Evolutionary conservation across 768 basidiomycete genomes (phyloP).

Genomic region (Lentinula sp.): DNA sequence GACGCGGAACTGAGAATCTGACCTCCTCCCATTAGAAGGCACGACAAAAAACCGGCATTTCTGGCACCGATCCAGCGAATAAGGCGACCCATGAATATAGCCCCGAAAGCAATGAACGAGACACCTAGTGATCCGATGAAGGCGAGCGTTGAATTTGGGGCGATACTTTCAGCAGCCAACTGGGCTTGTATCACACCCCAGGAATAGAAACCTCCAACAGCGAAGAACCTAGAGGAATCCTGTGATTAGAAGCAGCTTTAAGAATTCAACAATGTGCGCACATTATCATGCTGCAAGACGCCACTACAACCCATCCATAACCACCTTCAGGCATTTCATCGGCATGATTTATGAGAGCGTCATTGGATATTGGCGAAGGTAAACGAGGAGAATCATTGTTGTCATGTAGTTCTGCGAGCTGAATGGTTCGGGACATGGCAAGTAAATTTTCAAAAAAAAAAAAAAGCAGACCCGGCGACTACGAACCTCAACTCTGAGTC

Average conservation of each 20-base stretch:
- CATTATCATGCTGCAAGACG: conserved; percentile 20
- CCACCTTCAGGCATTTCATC: conserved; percentile 21
- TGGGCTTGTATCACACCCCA: conserved; percentile 25
- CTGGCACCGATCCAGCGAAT: conserved; percentile 23
- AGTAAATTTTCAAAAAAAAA: not conserved
- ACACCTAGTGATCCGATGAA: conserved; percentile 25
- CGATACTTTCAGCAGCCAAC: conserved; percentile 19
- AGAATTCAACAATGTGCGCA: conserved; percentile 7
- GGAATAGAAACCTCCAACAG: conserved; percentile 20
- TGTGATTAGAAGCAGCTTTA: not conserved
- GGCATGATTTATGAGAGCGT: not conserved
- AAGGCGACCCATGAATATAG: conserved; percentile 21
- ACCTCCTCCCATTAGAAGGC: conserved; percentile 21
- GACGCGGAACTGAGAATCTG: conserved; percentile 20
- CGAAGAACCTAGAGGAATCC: conserved; percentile 14
- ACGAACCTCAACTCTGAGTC: not conserved
- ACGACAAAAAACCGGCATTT: conserved; percentile 19
- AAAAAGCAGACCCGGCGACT: not conserved
- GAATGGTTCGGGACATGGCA: not conserved
- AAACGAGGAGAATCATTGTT: too few relatives aligned
- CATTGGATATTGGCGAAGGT: not conserved
- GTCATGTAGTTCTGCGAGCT: not conserved
- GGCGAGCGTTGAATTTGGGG: conserved; percentile 18
- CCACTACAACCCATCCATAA: conserved; percentile 26
- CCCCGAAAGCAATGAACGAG: conserved; percentile 22